Percentiles rank a stretch among this genome's conserved stretches.
These are phyloP conservation scores for Lactifluus pinguis DNA, from an alignment of 768 basidiomycete genomes.

Conservation along the genomic window DNA sequence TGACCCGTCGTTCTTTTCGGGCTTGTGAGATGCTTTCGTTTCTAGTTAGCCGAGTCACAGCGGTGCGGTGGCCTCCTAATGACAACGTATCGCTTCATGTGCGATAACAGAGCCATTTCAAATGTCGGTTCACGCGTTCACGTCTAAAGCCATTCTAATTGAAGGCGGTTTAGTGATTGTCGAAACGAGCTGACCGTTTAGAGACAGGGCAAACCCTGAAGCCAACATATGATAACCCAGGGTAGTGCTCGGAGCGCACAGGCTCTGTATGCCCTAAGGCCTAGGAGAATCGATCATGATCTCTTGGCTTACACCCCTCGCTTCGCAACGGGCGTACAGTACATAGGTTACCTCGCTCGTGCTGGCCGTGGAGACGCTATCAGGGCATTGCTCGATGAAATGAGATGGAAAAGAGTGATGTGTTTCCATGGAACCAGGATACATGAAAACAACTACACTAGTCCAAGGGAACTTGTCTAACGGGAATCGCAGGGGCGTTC, in stretches of 20 bases:
- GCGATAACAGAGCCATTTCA: no score
- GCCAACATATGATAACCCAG: neutral
- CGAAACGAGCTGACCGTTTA: no score
- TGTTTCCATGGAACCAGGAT: neutral
- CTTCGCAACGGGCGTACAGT: neutral
- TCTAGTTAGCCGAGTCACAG: neutral
- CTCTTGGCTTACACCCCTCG: neutral
- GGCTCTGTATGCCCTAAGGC: neutral
- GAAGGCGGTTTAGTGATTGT: neutral
- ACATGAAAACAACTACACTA: neutral
- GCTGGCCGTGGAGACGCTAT: neutral
- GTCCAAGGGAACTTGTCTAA: conserved; percentile 10
- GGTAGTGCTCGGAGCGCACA: neutral
- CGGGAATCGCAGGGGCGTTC: neutral
- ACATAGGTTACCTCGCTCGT: neutral
- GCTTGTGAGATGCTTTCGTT: conserved; percentile 31
- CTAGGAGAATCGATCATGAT: conserved; percentile 6
- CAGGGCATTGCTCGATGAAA: neutral
- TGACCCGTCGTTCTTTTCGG: conserved; percentile 59
- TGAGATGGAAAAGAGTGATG: neutral
- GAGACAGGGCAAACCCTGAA: neutral
- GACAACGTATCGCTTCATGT: neutral
- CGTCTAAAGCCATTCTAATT: no score
- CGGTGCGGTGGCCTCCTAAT: neutral
- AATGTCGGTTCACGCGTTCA: no score